Evolutionary conservation across 176 grass and related monocot species (phyloP).

Genomic region (Ensete ventricosum): DNA sequence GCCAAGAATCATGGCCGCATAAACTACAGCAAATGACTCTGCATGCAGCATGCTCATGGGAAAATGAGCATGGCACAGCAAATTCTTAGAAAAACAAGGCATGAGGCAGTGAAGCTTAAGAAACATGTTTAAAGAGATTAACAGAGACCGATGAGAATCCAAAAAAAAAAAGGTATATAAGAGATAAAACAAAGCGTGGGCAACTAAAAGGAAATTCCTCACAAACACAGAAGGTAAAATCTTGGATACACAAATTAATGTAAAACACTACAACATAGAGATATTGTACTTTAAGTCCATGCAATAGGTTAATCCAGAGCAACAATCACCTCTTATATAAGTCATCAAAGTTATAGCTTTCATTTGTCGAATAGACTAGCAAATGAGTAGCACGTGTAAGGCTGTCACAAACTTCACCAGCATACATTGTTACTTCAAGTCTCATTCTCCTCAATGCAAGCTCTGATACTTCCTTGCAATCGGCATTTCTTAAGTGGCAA

Average conservation of each 20-base stretch:
- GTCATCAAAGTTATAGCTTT: slow-evolving; percentile 62
- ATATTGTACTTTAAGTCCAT: neutral
- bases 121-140: no score
- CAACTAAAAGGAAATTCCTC: no score
- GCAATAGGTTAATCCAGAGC: neutral
- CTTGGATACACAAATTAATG: neutral
- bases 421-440: slow-evolving; percentile 77
- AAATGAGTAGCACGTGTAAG: slow-evolving; percentile 73
- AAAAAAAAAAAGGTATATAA: no score
- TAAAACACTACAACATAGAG: neutral
- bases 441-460: slow-evolving; percentile 64
- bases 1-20: neutral
- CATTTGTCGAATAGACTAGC: slow-evolving; percentile 55
- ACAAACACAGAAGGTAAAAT: no score
- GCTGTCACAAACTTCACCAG: slow-evolving; percentile 65
- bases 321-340: slow-evolving; percentile 73
- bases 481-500: slow-evolving; percentile 51
- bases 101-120: no score
- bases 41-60: no score
- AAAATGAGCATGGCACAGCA: no score
- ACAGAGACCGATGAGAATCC: no score
- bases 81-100: no score
- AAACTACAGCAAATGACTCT: neutral
- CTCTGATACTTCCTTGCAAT: slow-evolving; percentile 68
- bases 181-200: no score